These are phyloP conservation scores for Chlamydomonas sphaeroides DNA, from an alignment of 139 green algal species.

Conservation along the genomic window DNA sequence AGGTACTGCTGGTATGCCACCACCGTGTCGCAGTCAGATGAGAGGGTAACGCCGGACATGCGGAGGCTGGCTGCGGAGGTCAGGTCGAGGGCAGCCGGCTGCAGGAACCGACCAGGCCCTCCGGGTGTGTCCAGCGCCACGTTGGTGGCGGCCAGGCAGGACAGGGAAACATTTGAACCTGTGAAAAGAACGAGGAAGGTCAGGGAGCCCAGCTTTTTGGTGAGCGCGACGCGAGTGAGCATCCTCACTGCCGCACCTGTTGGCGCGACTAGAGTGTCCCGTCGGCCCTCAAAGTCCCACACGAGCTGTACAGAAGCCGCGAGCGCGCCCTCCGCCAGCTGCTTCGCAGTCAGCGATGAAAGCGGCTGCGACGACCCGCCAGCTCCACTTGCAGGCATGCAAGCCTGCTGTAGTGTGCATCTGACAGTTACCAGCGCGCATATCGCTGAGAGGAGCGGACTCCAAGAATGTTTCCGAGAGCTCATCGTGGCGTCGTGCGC, in stretches of 20 bases:
- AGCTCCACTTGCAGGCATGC: neutral
- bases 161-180: neutral
- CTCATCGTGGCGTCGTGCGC: too few relatives aligned
- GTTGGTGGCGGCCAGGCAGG: slow-evolving; percentile 1
- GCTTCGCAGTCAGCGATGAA: neutral
- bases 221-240: too few relatives aligned
- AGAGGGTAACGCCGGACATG: neutral
- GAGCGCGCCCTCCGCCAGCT: slow-evolving; percentile 6
- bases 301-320: too few relatives aligned
- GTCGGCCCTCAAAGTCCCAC: slow-evolving; percentile 12
- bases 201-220: too few relatives aligned
- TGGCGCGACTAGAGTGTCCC: neutral
- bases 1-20: slow-evolving; percentile 15
- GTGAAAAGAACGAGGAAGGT: neutral
- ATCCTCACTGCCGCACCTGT: neutral
- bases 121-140: neutral
- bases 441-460: too few relatives aligned
- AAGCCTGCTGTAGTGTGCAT: too few relatives aligned
- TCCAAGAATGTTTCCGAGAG: too few relatives aligned
- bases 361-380: neutral
- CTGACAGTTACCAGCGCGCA: too few relatives aligned
- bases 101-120: neutral
- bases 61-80: neutral
- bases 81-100: neutral
- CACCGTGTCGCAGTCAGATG: slow-evolving; percentile 19